Percentiles rank a stretch among this genome's conserved stretches.
These are phyloP conservation scores for Backusella macrospora DNA, from an alignment of 192 early-diverging fungal genomes.

Conservation along the genomic window DNA sequence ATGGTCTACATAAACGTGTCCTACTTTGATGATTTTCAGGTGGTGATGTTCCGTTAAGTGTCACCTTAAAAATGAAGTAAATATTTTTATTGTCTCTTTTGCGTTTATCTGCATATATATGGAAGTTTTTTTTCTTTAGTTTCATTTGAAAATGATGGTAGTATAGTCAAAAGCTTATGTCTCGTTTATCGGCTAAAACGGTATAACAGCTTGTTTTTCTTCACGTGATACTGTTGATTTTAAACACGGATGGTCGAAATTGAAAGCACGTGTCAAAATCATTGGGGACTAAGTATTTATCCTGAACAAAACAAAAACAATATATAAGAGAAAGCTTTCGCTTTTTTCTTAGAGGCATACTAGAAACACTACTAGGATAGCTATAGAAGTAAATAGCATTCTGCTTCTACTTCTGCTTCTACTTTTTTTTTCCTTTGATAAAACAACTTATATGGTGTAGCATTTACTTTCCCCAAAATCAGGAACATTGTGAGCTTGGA, in stretches of 20 bases:
- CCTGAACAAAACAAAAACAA: not conserved
- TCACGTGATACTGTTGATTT: slow-evolving; percentile 3
- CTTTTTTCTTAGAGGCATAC: not conserved
- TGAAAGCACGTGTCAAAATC: slow-evolving; percentile 1
- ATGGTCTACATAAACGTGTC: not conserved
- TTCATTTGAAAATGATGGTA: not conserved
- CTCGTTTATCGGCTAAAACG: not conserved
- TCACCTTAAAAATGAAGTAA: not conserved
- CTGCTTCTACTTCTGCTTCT: too few relatives aligned
- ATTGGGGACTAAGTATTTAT: not conserved
- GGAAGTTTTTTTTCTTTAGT: not conserved
- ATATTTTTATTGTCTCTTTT: not conserved
- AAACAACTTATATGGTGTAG: not conserved
- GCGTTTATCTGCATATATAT: not conserved
- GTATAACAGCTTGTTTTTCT: not conserved
- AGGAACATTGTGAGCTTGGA: not conserved
- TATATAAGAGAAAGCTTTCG: not conserved
- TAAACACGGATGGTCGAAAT: not conserved
- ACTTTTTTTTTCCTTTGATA: not conserved
- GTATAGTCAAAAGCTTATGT: not conserved
- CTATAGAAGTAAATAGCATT: too few relatives aligned
- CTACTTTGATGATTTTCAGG: not conserved
- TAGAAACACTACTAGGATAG: not conserved
- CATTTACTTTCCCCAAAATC: not conserved
- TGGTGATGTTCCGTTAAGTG: not conserved